A percentile compares a stretch with the other conserved stretches of the same genome.
phyloP scores from a whole-genome alignment of 192 early-diverging fungal species.

The Linnemannia schmuckeri region DNA sequence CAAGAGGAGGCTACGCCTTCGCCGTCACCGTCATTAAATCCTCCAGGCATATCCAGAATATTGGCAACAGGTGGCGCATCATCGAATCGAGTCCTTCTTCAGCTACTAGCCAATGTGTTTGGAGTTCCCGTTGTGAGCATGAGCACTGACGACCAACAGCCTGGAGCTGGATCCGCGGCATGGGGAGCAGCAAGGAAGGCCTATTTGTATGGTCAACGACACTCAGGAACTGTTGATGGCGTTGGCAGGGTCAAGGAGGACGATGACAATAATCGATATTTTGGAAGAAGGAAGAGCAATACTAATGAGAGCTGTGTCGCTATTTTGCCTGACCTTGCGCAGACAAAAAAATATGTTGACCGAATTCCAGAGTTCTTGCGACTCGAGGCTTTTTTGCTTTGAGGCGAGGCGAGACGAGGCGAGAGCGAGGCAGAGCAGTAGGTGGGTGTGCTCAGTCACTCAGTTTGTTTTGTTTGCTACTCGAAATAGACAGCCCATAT shows the following conservation, averaged over 20 bases:
- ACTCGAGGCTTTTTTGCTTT: slow-evolving; percentile 7
- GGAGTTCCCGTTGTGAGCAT: slow-evolving; percentile 70
- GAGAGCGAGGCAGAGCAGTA: not conserved
- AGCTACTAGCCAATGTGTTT: slow-evolving; percentile 80
- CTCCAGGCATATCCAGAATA: slow-evolving; percentile 60
- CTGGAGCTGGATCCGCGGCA: slow-evolving; percentile 67
- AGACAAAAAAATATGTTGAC: slow-evolving; percentile 28
- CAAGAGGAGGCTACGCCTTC: slow-evolving; percentile 31
- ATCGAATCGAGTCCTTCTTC: slow-evolving; percentile 66
- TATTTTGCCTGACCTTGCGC: slow-evolving; percentile 20
- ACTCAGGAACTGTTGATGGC: not conserved
- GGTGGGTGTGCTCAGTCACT: not conserved
- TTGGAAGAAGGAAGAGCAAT: not conserved
- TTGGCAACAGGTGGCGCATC: slow-evolving; percentile 85
- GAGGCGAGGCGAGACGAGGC: not conserved
- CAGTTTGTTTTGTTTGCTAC: not conserved
- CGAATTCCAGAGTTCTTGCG: slow-evolving; percentile 30
- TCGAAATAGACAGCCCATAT: not conserved
- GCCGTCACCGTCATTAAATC: slow-evolving; percentile 19
- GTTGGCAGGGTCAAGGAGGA: not conserved
- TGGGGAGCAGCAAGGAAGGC: slow-evolving; percentile 73
- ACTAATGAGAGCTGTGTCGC: not conserved
- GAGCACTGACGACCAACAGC: slow-evolving; percentile 19
- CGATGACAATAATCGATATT: not conserved
- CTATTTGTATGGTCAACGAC: slow-evolving; percentile 39